phyloP scores from a whole-genome alignment of 495 filamentous ascomycete genomes.

The Aspergillus coremiiformis region DNA sequence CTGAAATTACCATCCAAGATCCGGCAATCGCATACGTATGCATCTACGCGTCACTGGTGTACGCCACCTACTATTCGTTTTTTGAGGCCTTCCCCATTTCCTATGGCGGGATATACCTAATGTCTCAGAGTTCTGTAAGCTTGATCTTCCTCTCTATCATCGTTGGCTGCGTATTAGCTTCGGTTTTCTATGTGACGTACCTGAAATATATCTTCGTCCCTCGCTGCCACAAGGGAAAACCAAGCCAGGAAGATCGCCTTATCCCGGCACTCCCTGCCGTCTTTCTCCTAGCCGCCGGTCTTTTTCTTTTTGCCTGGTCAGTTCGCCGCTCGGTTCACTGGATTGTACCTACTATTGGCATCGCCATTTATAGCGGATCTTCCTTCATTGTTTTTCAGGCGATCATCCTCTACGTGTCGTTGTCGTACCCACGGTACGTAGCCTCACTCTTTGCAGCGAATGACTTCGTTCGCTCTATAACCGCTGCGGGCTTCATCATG shows the following conservation, averaged over 20 bases:
- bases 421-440: constrained; percentile 35
- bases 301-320: constrained; percentile 55
- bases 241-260: constrained; percentile 20
- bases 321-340: constrained; percentile 39
- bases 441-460: constrained; percentile 46
- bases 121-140: constrained; percentile 15
- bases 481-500: constrained; percentile 32
- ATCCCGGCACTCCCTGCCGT: constrained; percentile 41
- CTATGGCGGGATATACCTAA: constrained; percentile 40
- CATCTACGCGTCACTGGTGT: constrained; percentile 19
- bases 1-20: constrained; percentile 6
- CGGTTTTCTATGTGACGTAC: constrained; percentile 34
- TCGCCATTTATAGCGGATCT: constrained; percentile 32
- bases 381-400: constrained; percentile 14
- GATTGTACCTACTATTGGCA: constrained; percentile 54
- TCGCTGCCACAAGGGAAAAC: constrained; percentile 10
- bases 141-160: constrained; percentile 39
- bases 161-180: constrained; percentile 32
- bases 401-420: constrained; percentile 38
- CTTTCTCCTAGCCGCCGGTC: constrained; percentile 38
- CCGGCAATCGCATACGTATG: constrained; percentile 5
- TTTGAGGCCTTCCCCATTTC: constrained; percentile 51
- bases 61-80: constrained; percentile 34
- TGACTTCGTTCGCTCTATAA: background rate
- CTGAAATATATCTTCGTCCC: background rate